phyloP scores from a whole-genome alignment of 1,284 basidiomycete species.

The Marasmius fiardii region DNA sequence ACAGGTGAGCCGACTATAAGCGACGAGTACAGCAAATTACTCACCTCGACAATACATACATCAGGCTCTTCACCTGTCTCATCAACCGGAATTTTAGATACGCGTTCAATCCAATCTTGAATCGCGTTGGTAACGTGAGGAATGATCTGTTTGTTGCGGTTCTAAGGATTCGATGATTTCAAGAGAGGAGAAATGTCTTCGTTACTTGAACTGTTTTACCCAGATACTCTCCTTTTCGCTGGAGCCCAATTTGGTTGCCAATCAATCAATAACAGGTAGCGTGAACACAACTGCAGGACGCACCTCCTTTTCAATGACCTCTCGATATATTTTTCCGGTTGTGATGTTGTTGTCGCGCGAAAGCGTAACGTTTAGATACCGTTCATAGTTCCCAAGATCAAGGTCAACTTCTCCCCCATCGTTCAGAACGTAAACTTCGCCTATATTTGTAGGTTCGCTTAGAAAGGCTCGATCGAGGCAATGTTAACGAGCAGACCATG shows the following conservation, averaged over 20 bases:
- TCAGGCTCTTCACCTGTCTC: constrained; percentile 93
- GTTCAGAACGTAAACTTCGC: constrained; percentile 98
- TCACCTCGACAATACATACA: constrained; percentile 94
- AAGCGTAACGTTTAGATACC: constrained; percentile 94
- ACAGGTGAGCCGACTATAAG: constrained; percentile 7
- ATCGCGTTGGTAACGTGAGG: constrained; percentile 97
- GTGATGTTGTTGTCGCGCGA: constrained; percentile 98
- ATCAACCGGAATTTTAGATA: constrained; percentile 92
- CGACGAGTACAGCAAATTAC: constrained; percentile 12
- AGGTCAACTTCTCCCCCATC: constrained; percentile 99
- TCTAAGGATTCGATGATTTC: constrained; percentile 4
- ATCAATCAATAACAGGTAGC: constrained; percentile 9
- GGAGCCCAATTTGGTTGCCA: too few species aligned
- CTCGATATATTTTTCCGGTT: constrained; percentile 95
- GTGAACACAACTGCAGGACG: constrained; percentile 24
- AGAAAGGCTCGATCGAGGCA: constrained; percentile 16
- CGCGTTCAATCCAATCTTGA: constrained; percentile 98
- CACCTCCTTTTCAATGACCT: constrained; percentile 98
- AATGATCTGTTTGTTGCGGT: constrained; percentile 67
- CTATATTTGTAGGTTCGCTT: constrained; percentile 35
- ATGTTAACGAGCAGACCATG: constrained; percentile 69
- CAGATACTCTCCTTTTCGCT: constrained; percentile 95
- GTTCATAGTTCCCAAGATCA: constrained; percentile 98
- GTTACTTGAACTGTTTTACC: constrained; percentile 91
- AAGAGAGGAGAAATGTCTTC: constrained; percentile 15